Conservation (phyloP, 2,329 filamentous ascomycete genomes). For the Boeremia lycopersici region DNA sequence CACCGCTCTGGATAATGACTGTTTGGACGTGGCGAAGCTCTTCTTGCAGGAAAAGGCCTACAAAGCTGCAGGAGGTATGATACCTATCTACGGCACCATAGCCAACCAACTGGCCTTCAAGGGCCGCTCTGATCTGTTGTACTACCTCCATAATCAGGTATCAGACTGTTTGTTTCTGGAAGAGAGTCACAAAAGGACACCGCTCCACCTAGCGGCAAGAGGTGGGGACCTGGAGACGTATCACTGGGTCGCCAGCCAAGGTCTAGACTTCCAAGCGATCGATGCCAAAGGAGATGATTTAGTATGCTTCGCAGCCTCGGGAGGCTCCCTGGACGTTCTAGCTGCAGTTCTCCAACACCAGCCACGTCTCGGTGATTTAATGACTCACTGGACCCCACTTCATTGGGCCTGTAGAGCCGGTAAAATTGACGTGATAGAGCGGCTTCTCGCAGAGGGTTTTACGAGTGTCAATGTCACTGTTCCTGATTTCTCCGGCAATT, state of each 20-base stretch:
- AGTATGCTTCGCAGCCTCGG: conserved; percentile 9
- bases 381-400: neutral
- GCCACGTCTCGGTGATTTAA: neutral
- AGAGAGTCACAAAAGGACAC: neutral
- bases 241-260: neutral
- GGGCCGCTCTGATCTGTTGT: conserved; percentile 7
- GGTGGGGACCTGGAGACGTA: neutral
- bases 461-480: conserved; percentile 1
- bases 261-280: neutral
- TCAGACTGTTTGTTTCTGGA: neutral
- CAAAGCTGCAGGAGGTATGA: too few species aligned
- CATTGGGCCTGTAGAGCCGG: conserved; percentile 2
- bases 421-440: conserved; percentile 6
- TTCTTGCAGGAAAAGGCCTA: too few species aligned
- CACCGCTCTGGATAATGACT: too few species aligned
- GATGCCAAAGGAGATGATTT: conserved; percentile 12
- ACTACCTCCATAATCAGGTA: too few species aligned
- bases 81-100: neutral
- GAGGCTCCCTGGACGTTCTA: conserved; percentile 8
- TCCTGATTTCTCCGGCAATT: conserved; percentile 1
- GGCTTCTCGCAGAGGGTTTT: conserved; percentile 4
- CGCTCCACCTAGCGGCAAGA: conserved; percentile 6
- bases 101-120: neutral
- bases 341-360: neutral
- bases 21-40: too few species aligned